Base-by-base conservation (phyloP, 495 filamentous ascomycete genomes). In the Pseudevernia furfuracea region DNA sequence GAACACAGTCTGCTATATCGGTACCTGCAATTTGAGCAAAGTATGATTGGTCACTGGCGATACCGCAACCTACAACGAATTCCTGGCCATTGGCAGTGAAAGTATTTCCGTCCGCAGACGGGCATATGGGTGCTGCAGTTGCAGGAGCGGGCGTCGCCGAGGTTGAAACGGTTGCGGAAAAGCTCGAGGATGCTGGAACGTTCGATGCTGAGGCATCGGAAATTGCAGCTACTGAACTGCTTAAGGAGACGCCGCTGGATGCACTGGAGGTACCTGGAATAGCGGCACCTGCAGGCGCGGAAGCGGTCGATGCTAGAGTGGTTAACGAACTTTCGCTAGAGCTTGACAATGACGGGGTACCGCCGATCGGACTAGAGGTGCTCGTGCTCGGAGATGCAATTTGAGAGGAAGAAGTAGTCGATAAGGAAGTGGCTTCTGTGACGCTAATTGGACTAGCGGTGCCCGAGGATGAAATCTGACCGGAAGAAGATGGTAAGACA, bases 41-140 rank as follows among this genome's bases (percentile, higher is more conserved):
- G 49, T 53, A 32, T 17, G 17, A 12, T 53, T 53, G 49, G 49
- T 53, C 49, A 53, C 49, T 53, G 1, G 8, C 49, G 28, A 53
- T 53, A 28, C 25, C 49, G 49, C 49, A 53, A 53, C 49, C 49
- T 30, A 53, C 49, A 7, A 53, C 49, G 12, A 53, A 53, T 19
- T 30, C 49, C 25, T 53, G 49, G 14, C 49, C 49, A 8, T 53
- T 32, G 2, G 28, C 7, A 32, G 15, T 53, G 28, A 53, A 53
- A 32, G 49, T 25, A 30, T 4, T 17, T 4, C 49, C 49, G 25
- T 53, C 49, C 28, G 49, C 49, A 53, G 49, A 53, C 4, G 49
- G 49, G 28, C 49, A 53, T 32, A 53, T 25, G 6, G 49, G 49
- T 53, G 49, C 23, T 53, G 49, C 5, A 17, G 49, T 53, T 32